These are phyloP conservation scores for Ascochyta clinopodiicola DNA, from an alignment of 2,329 filamentous ascomycete genomes.

Conservation along the genomic window DNA sequence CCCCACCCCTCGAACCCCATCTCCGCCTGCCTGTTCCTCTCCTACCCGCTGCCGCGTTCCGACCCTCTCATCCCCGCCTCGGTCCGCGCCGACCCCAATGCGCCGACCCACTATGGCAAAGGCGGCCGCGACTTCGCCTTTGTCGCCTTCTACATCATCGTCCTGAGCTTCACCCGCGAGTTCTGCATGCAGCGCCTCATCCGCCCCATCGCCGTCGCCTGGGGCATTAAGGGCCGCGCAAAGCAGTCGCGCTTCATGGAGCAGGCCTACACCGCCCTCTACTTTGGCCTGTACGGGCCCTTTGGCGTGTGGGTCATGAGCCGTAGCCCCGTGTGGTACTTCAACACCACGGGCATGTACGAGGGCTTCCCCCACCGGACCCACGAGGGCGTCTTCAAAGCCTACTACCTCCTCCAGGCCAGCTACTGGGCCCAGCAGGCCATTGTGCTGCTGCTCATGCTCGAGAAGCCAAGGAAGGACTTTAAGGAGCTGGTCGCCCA, in stretches of 20 bases:
- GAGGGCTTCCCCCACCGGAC: conserved; percentile 83
- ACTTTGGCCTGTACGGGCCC: conserved; percentile 83
- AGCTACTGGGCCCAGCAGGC: conserved; percentile 96
- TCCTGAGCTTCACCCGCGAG: conserved; percentile 91
- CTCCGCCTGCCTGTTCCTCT: conserved; percentile 84
- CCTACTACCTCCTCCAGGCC: conserved; percentile 93
- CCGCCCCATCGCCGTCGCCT: conserved; percentile 73
- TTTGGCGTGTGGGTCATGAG: conserved; percentile 91
- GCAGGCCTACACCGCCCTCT: conserved; percentile 91
- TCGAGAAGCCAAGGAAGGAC: conserved; percentile 94
- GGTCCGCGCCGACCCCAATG: conserved; percentile 48
- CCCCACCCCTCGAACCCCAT: conserved; percentile 80
- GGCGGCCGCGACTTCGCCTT: conserved; percentile 87
- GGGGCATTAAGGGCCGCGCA: conserved; percentile 71
- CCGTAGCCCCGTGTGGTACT: conserved; percentile 92
- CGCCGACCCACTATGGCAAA: conserved; percentile 77
- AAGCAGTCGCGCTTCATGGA: conserved; percentile 96
- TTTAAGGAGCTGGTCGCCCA: conserved; percentile 92
- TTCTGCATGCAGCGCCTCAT: conserved; percentile 94
- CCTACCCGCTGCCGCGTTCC: conserved; percentile 73
- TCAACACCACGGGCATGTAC: conserved; percentile 90
- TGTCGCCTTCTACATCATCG: conserved; percentile 85
- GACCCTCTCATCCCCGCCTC: conserved; percentile 35
- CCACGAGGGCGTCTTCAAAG: conserved; percentile 84
- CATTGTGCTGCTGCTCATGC: conserved; percentile 81